Evolutionary conservation across 176 grass and related monocot species (phyloP).

Genomic region (Triticum dicoccoides): DNA sequence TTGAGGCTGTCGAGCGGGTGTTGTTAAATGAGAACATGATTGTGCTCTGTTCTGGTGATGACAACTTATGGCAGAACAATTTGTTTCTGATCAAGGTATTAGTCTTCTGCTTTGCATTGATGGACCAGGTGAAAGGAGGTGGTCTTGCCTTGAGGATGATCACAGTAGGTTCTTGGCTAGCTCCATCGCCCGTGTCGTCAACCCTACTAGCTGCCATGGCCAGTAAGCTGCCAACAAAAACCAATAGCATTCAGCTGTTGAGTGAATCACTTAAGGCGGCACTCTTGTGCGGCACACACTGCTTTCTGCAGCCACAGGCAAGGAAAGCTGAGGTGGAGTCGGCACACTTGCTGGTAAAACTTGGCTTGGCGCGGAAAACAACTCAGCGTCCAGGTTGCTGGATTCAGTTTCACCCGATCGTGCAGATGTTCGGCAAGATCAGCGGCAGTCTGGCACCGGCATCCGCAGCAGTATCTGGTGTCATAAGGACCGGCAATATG

Average conservation of each 20-base stretch:
- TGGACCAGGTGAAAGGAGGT: slow-evolving; percentile 70
- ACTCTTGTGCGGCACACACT: slow-evolving; percentile 66
- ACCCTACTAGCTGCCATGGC: slow-evolving; percentile 60
- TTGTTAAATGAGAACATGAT: slow-evolving; percentile 53
- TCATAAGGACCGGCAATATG: slow-evolving; percentile 56
- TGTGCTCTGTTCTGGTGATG: slow-evolving; percentile 38
- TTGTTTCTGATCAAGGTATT: slow-evolving; percentile 76
- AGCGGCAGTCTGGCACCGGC: slow-evolving; percentile 52
- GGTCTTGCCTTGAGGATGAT: slow-evolving; percentile 79
- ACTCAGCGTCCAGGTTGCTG: slow-evolving; percentile 68
- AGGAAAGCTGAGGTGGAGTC: slow-evolving; percentile 80
- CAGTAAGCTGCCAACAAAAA: slow-evolving; percentile 63
- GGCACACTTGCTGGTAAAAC: slow-evolving; percentile 71
- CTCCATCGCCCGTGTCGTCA: slow-evolving; percentile 81
- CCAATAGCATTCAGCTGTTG: slow-evolving; percentile 66
- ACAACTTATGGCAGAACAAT: slow-evolving; percentile 74
- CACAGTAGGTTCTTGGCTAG: slow-evolving; percentile 79
- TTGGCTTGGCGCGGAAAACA: slow-evolving; percentile 73
- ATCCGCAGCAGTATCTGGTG: slow-evolving; percentile 55
- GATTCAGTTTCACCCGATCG: slow-evolving; percentile 80
- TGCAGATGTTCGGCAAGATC: slow-evolving; percentile 71
- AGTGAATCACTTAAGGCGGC: slow-evolving; percentile 59
- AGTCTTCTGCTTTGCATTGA: slow-evolving; percentile 76
- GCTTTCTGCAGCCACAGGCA: slow-evolving; percentile 58
- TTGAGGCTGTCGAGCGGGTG: slow-evolving; percentile 70